Percentiles rank a stretch among this genome's conserved stretches.
phyloP scores from a whole-genome alignment of 345 rosid genomes.

The Salix koriyanagi region DNA sequence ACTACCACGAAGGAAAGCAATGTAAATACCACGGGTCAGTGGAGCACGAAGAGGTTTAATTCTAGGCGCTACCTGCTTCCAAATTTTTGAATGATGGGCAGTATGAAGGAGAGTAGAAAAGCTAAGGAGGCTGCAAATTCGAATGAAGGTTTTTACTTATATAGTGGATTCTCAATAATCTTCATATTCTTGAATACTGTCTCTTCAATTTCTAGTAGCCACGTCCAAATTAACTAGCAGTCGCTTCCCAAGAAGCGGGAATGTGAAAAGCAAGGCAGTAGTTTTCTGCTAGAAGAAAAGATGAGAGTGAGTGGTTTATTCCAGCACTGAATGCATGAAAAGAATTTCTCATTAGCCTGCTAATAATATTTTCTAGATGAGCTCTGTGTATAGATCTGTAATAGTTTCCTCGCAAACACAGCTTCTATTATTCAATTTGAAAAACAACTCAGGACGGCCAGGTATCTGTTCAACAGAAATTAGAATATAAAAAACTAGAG shows the following conservation, averaged over 20 bases:
- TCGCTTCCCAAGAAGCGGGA: neutral
- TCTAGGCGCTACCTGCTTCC: neutral
- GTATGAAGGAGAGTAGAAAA: conserved; percentile 2
- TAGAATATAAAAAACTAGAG: neutral
- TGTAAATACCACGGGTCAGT: conserved; percentile 19
- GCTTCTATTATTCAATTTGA: too few relatives aligned
- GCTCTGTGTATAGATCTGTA: neutral
- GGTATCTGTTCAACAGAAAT: neutral
- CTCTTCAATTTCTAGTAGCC: neutral
- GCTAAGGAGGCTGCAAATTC: conserved; percentile 8
- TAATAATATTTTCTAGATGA: neutral
- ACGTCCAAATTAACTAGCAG: neutral
- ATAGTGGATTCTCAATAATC: neutral
- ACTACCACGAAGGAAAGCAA: neutral
- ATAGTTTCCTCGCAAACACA: too few relatives aligned
- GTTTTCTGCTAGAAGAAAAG: too few relatives aligned
- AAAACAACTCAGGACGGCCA: too few relatives aligned
- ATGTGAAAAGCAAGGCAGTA: too few relatives aligned
- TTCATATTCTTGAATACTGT: neutral
- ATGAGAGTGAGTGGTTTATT: neutral
- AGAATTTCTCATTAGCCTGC: neutral
- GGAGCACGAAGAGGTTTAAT: conserved; percentile 15
- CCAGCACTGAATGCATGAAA: neutral
- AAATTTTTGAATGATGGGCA: conserved; percentile 6
- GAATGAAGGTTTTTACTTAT: neutral